These are phyloP conservation scores for Cyphellophora attinorum DNA, from an alignment of 2,329 filamentous ascomycete genomes.

Conservation along the genomic window DNA sequence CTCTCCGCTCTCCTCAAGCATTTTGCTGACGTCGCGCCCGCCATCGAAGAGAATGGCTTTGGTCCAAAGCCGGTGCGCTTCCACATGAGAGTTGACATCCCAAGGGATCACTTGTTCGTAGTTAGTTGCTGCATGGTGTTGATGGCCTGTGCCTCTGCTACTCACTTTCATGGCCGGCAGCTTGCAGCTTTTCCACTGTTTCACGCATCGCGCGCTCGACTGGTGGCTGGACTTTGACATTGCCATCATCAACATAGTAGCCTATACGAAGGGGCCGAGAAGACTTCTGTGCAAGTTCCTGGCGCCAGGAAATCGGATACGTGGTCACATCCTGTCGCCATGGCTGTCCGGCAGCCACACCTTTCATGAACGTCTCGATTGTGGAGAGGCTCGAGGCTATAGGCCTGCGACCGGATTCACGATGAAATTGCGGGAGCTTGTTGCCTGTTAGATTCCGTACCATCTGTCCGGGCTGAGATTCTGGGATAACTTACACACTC, in stretches of 20 bases:
- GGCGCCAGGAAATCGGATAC: slow-evolving; percentile 46
- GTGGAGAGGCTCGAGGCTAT: slow-evolving; percentile 44
- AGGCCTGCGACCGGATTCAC: slow-evolving; percentile 45
- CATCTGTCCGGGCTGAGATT: too few relatives aligned
- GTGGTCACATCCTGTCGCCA: background rate
- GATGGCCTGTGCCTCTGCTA: background rate
- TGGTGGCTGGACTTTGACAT: slow-evolving; percentile 56
- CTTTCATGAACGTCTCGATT: slow-evolving; percentile 32
- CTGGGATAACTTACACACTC: slow-evolving; percentile 1
- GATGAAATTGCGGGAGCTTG: slow-evolving; percentile 14
- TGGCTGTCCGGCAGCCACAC: background rate
- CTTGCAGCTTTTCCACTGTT: slow-evolving; percentile 39
- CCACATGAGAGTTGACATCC: slow-evolving; percentile 10
- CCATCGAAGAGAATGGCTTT: slow-evolving; percentile 25
- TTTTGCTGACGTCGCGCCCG: slow-evolving; percentile 21
- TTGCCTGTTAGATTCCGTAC: slow-evolving; percentile 1
- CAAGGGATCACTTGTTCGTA: background rate
- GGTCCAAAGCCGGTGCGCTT: slow-evolving; percentile 24
- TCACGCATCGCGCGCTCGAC: slow-evolving; percentile 40
- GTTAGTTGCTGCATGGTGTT: background rate
- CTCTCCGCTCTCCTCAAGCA: slow-evolving; percentile 20
- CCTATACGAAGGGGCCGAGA: slow-evolving; percentile 40
- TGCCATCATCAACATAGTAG: slow-evolving; percentile 55
- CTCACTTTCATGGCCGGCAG: slow-evolving; percentile 32
- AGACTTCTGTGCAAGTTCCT: slow-evolving; percentile 29